phyloP scores from a whole-genome alignment of 805 yeast genomes.

The Cyberlindnera japonica region DNA sequence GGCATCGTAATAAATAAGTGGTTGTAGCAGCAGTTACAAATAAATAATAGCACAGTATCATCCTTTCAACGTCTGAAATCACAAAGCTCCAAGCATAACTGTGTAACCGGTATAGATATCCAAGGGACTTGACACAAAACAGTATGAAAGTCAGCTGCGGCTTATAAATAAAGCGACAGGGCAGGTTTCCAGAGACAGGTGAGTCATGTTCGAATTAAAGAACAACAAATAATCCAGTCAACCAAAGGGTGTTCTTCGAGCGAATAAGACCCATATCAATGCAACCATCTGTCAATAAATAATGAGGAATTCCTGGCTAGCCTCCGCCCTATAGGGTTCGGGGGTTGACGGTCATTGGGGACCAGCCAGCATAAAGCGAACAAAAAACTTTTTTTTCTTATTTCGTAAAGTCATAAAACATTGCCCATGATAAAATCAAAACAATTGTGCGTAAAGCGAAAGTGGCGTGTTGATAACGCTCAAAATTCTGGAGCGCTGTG shows the following conservation, averaged over 20 bases:
- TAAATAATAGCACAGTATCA: slow-evolving; percentile 1
- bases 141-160: background rate
- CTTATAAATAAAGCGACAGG: slow-evolving; percentile 2
- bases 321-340: slow-evolving; percentile 14
- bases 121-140: background rate
- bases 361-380: slow-evolving; percentile 3
- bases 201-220: too few species aligned
- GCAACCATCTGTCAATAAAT: slow-evolving; percentile 8
- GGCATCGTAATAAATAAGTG: slow-evolving; percentile 5
- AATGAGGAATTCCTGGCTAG: slow-evolving; percentile 9
- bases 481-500: background rate
- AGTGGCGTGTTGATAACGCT: background rate
- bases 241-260: slow-evolving; percentile 3
- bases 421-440: background rate
- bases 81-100: background rate
- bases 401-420: background rate
- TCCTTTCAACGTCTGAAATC: background rate
- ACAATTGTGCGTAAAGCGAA: background rate
- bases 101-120: background rate
- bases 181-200: background rate
- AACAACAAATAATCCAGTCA: background rate
- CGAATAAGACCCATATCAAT: background rate
- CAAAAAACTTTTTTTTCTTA: too few species aligned
- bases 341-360: slow-evolving; percentile 6
- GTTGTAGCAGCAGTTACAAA: background rate